Base-by-base conservation (phyloP, 768 basidiomycete species). In the Trametes cinnabarina region DNA sequence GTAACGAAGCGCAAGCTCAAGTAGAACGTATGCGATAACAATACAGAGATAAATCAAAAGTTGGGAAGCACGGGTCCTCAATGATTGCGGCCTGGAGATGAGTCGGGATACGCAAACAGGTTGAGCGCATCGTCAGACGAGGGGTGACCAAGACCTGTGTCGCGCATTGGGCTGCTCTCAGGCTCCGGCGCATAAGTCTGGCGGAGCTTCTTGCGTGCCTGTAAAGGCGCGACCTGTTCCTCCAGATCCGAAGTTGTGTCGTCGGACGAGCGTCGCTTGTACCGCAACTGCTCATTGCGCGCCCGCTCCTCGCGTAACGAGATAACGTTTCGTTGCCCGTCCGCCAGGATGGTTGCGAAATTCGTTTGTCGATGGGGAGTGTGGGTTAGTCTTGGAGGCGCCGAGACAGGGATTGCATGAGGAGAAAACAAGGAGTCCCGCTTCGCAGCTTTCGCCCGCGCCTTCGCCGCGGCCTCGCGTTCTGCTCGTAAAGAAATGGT, bases 51-150 rank as follows among this genome's bases (percentile, higher is more conserved):
- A n/a, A n/a, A n/a, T n/a, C 30, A 32, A 39, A 15, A 8, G 15
- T n/a, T 9, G 26, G 7, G 20, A 20, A 9, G 43, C 14, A 40
- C n/a, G 14, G 17, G n/a, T 26, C 2, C 6, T 42, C 47, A 48
- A 3, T 42, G n/a, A 23, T 22, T 32, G 5, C 8, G 43, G 8
- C 49, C 54, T 23, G 72, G 68, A 0, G 75, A 73, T 17, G 72
- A 72, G 26, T 64, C 55, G 1, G 61, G 42, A 59, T 66, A 73
- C 19, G 77, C 73, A 65, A 83, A 82, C 55, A 83, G 68, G 68
- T 83, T 72, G 61, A 83, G 66, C 5, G 74, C 74, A 61, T 83
- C 82, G 48, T 83, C 81, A 11, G 82, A 83, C 53, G 47, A 70
- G 46, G 59, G 48, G 43, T 47, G 43, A 0, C 28, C 32, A 17